A percentile compares a stretch with the other conserved stretches of the same genome.
These are phyloP conservation scores for Chytriomyces hyalinus DNA, from an alignment of 192 early-diverging fungal species.

Conservation along the genomic window DNA sequence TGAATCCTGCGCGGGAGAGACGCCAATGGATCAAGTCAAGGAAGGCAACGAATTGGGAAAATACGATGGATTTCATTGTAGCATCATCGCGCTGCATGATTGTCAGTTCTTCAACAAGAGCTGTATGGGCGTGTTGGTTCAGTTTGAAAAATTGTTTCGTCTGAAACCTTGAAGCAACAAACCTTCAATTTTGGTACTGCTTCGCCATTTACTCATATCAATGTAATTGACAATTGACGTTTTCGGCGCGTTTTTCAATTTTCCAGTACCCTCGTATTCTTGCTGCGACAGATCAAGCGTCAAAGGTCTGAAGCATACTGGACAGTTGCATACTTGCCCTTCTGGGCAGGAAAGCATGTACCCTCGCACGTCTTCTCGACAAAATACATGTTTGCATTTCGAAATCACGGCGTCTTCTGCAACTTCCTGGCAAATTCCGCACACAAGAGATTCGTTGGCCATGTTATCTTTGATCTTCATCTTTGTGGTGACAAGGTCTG, in stretches of 20 bases:
- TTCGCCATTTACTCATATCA: slow-evolving; percentile 84
- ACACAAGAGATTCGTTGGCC: slow-evolving; percentile 76
- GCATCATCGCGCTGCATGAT: slow-evolving; percentile 68
- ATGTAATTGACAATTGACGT: slow-evolving; percentile 91
- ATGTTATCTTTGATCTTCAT: slow-evolving; percentile 35
- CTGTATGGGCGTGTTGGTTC: slow-evolving; percentile 33
- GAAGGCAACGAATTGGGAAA: slow-evolving; percentile 89
- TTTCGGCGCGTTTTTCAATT: slow-evolving; percentile 48
- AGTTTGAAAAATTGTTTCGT: not conserved
- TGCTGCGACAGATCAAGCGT: slow-evolving; percentile 72
- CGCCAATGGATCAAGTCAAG: slow-evolving; percentile 91
- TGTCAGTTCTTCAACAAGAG: slow-evolving; percentile 86
- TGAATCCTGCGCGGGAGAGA: slow-evolving; percentile 84
- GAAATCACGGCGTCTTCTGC: slow-evolving; percentile 83
- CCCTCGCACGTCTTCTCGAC: slow-evolving; percentile 77
- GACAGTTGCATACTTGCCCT: slow-evolving; percentile 64
- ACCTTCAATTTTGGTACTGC: slow-evolving; percentile 90
- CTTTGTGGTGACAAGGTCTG: slow-evolving; percentile 50
- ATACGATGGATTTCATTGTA: slow-evolving; percentile 79
- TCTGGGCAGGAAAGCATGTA: slow-evolving; percentile 48
- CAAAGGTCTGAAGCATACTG: slow-evolving; percentile 76
- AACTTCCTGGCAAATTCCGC: slow-evolving; percentile 85
- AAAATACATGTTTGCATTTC: slow-evolving; percentile 90
- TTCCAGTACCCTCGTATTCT: slow-evolving; percentile 49
- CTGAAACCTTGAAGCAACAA: not conserved